Evolutionary conservation across 441 rosid genomes (phyloP), one percentile per base, ranked within the genome.

Genomic region (Adansonia grandidieri): DNA sequence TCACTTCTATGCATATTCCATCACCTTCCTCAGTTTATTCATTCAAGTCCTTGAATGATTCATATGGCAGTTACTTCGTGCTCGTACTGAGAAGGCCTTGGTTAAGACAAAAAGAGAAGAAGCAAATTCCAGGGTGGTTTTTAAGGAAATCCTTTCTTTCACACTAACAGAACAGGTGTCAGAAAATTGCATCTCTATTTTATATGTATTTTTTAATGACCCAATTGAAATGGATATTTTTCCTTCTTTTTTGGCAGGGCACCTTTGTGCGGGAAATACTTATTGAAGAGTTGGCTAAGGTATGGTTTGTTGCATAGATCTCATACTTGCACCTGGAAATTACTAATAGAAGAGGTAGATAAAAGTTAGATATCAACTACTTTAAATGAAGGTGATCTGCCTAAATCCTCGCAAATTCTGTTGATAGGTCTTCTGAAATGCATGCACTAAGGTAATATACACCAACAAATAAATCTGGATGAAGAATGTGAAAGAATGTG

Each of bases 231-330:
- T 60, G 71, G 40, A 77, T 28, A 20, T 54, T 74, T 40, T 24
- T n/a, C 50, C 8, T 64, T 71, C 76, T 53, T 17, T 15, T 40
- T 58, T 87, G 79, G 78, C 89, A 96, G 99, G 99, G 98, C 74
- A 81, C 92, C 51, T 91, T 92, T 81, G 91, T 93, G 79, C 91
- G 97, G 88, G 98, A 96, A 82, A 91, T 96, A 79, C 86, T 96
- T 80, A 88, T 96, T 87, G 88, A 84, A 83, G 99, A 96, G 84
- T 83, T 93, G 60, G 91, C 97, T 10, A 96, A 96, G 97, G 99
- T 94, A 80, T 66, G 83, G 4, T 70, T 80, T 85, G 58, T 54
- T n/a, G 50, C 64, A 24, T 69, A 10, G 45, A n/a, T 60, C 47
- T 44, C 56, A 32, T 71, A 40, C 79, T 60, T 68, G 32, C 72